A percentile compares a stretch with the other conserved stretches of the same genome.
These are phyloP conservation scores for Nadsonia starkeyi-henricii DNA, from an alignment of 1,139 yeast genomes.

Conservation along the genomic window DNA sequence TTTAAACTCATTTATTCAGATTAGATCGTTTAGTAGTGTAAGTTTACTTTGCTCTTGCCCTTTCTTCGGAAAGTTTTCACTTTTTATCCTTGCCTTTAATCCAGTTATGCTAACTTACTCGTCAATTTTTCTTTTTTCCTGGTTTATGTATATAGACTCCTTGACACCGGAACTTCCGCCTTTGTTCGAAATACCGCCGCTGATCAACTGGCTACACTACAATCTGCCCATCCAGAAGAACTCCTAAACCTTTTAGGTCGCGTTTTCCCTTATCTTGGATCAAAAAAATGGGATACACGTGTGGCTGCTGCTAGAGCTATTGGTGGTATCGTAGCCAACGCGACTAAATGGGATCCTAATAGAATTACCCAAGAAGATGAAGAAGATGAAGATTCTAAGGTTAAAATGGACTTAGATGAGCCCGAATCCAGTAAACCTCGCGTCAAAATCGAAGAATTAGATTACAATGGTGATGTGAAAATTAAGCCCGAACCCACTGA, in stretches of 20 bases:
- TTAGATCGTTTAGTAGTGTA: constrained; percentile 28
- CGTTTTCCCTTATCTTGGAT: constrained; percentile 76
- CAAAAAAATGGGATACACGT: constrained; percentile 91
- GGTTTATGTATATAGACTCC: constrained; percentile 21
- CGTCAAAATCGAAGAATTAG: constrained; percentile 10
- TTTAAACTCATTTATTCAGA: constrained; percentile 12
- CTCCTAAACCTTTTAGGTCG: constrained; percentile 68
- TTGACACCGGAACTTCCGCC: constrained; percentile 92
- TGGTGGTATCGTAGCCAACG: constrained; percentile 80
- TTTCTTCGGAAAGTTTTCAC: not conserved
- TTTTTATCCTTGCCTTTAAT: not conserved
- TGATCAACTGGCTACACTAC: constrained; percentile 88
- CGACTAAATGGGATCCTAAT: constrained; percentile 80
- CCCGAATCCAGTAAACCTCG: constrained; percentile 10
- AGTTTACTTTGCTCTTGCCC: constrained; percentile 7
- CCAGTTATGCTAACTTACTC: not conserved
- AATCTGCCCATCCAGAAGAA: constrained; percentile 91
- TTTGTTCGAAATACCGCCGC: constrained; percentile 95
- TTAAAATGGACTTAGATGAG: constrained; percentile 17
- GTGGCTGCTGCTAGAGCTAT: constrained; percentile 89
- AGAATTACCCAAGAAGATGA: constrained; percentile 14
- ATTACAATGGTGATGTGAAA: constrained; percentile 5
- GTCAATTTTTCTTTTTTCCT: not conserved
- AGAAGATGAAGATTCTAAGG: constrained; percentile 1
- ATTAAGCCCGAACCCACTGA: constrained; percentile 7